phyloP scores from a whole-genome alignment of 768 basidiomycete species.

The Baorangia bicolor region DNA sequence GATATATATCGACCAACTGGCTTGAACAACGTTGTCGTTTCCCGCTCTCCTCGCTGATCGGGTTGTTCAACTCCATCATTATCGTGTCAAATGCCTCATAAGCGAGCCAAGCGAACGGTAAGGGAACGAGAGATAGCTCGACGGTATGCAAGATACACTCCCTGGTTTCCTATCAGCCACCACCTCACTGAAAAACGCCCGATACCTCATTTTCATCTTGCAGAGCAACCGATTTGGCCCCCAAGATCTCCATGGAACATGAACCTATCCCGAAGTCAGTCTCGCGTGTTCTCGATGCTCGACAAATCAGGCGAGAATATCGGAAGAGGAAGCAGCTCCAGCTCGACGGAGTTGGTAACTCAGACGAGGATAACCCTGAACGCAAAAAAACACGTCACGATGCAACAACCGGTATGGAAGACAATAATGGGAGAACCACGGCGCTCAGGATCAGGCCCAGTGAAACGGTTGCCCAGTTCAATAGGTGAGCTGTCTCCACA shows the following conservation, averaged over 20 bases:
- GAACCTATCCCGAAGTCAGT: conserved; percentile 73
- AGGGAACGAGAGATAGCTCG: conserved; percentile 43
- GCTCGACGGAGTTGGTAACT: conserved; percentile 24
- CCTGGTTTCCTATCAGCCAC: neutral
- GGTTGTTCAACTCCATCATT: conserved; percentile 16
- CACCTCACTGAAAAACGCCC: neutral
- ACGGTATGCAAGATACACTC: conserved; percentile 37
- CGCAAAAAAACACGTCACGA: conserved; percentile 33
- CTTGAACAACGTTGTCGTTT: conserved; percentile 16
- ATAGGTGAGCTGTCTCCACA: conserved; percentile 48
- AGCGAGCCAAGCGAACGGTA: conserved; percentile 54
- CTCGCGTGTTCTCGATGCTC: conserved; percentile 63
- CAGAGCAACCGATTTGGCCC: conserved; percentile 54
- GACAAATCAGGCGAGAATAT: conserved; percentile 54
- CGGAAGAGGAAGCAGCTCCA: conserved; percentile 47
- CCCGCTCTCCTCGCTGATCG: neutral
- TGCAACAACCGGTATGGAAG: conserved; percentile 14
- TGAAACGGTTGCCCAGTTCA: conserved; percentile 76
- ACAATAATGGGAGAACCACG: conserved; percentile 17
- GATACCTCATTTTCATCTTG: neutral
- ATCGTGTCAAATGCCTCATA: conserved; percentile 58
- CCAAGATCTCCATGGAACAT: conserved; percentile 41
- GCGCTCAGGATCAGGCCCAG: conserved; percentile 55
- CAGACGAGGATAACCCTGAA: conserved; percentile 25
- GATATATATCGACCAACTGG: neutral